These are phyloP conservation scores for Cladosporium sp. DNA, from an alignment of 2,329 filamentous ascomycete genomes.

Conservation along the genomic window DNA sequence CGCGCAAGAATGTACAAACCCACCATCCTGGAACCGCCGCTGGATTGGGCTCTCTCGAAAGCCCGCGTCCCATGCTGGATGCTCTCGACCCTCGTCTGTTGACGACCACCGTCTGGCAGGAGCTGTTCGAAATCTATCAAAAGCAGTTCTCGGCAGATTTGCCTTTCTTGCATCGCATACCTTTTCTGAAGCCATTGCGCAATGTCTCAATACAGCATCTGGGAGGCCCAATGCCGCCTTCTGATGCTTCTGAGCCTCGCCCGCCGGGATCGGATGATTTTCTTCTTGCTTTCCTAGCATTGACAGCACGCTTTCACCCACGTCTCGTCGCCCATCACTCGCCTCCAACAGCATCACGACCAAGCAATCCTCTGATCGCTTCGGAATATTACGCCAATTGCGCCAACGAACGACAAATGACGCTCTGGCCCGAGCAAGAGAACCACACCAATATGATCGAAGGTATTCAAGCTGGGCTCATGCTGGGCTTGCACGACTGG, in stretches of 20 bases:
- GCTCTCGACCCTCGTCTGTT: constrained; percentile 63
- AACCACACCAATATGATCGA: constrained; percentile 58
- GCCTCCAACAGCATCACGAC: constrained; percentile 49
- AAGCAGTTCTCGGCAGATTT: constrained; percentile 71
- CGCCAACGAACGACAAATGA: constrained; percentile 52
- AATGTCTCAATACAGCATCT: constrained; percentile 30
- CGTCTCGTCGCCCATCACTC: constrained; percentile 57
- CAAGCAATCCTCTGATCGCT: constrained; percentile 56
- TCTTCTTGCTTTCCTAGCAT: constrained; percentile 65
- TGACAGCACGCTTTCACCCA: constrained; percentile 68
- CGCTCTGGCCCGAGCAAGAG: constrained; percentile 43
- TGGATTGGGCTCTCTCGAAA: constrained; percentile 42
- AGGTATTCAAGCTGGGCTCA: constrained; percentile 66
- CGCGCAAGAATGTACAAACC: constrained; percentile 40
- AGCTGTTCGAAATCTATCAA: constrained; percentile 69
- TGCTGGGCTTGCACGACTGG: constrained; percentile 73
- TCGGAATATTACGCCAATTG: constrained; percentile 66
- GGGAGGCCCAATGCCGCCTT: constrained; percentile 25
- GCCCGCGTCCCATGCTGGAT: constrained; percentile 52
- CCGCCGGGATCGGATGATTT: constrained; percentile 58
- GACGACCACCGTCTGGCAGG: constrained; percentile 65
- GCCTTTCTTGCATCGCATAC: constrained; percentile 68
- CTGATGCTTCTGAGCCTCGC: constrained; percentile 36
- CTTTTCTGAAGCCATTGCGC: constrained; percentile 54
- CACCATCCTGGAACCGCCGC: constrained; percentile 35